Base-by-base conservation (phyloP, 192 early-diverging fungal species). In the Fimicolochytrium jonesii region DNA sequence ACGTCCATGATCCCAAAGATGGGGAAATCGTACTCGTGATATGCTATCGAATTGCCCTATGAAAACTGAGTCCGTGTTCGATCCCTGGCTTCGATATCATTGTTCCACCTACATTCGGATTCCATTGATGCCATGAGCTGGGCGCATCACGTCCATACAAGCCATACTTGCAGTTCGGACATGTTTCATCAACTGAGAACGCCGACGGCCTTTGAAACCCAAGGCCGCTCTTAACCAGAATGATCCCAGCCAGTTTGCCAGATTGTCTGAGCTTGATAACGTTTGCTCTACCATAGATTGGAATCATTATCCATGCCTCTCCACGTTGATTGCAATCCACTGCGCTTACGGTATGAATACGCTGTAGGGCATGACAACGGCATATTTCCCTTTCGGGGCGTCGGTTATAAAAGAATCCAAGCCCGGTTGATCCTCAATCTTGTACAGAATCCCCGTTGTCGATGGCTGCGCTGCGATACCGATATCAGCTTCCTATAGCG, bases 141-240 rank as follows among this genome's bases (percentile, higher is more conserved):
- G 61, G 50, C 3, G 72, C 20, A 20, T 74, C 44, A 37, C 80
- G 77, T 17, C 77, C 81, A 67, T 89, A 89, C 15, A 88, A 77
- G 13, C 85, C 86, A 71, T 76, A 89, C 44, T 83, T 71, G 47
- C 80, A 88, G 56, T 87, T 88, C 7, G 90, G 88, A 60, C 83
- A 88, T 6, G 69, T 69, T 3, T 69, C 49, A 56, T 89, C 88
- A 0, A 82, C 77, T 5, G 89, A 91, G 26, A 60, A 66, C 13
- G 50, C 29, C 1, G 41, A 11, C 18, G 83, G 80, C 18, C 62
- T 50, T 13, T 71, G 45, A 44, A 73, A 66, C 20, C 23, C 11
- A 9, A 55, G 20, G 10, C 68, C 36, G 15, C 54, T 43, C n/a
- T 68, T 73, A 35, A 64, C 60, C 32, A 59, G 76, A 15, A 91